Conservation (phyloP, 1,284 basidiomycete species). For the Ustilago curta region DNA sequence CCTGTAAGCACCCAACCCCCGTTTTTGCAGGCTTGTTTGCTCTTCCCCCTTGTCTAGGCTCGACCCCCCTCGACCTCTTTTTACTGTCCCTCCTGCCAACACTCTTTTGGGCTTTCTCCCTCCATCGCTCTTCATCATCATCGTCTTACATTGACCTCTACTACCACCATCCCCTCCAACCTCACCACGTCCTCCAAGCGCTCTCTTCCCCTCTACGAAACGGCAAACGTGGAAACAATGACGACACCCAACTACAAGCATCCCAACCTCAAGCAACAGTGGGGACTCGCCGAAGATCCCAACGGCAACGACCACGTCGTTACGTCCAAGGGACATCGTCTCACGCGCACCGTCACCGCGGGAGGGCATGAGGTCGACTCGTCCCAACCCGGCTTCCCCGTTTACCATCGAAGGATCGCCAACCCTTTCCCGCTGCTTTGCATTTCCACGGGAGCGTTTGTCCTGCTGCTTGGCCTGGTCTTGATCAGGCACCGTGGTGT, state of each 20-base stretch:
- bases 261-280: slow-evolving; percentile 49
- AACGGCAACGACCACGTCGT: slow-evolving; percentile 44
- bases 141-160: neutral
- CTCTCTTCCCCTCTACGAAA: neutral
- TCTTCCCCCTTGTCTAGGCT: neutral
- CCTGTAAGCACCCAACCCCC: too few species aligned
- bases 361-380: slow-evolving; percentile 51
- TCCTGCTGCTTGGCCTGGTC: slow-evolving; percentile 44
- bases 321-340: slow-evolving; percentile 32
- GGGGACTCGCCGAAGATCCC: slow-evolving; percentile 48
- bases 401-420: slow-evolving; percentile 57
- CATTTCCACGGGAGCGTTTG: slow-evolving; percentile 49
- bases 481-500: slow-evolving; percentile 31
- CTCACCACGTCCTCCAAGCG: neutral
- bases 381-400: slow-evolving; percentile 46
- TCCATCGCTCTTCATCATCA: neutral
- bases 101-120: neutral
- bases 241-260: slow-evolving; percentile 39
- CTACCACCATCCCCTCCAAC: slow-evolving; percentile 6
- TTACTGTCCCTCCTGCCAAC: neutral
- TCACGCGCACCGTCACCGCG: slow-evolving; percentile 37
- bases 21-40: neutral
- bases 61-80: neutral
- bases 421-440: slow-evolving; percentile 51
- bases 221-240: slow-evolving; percentile 33